Evolutionary conservation across 441 rosid genomes (phyloP).

Genomic region (Sinapis alba): DNA sequence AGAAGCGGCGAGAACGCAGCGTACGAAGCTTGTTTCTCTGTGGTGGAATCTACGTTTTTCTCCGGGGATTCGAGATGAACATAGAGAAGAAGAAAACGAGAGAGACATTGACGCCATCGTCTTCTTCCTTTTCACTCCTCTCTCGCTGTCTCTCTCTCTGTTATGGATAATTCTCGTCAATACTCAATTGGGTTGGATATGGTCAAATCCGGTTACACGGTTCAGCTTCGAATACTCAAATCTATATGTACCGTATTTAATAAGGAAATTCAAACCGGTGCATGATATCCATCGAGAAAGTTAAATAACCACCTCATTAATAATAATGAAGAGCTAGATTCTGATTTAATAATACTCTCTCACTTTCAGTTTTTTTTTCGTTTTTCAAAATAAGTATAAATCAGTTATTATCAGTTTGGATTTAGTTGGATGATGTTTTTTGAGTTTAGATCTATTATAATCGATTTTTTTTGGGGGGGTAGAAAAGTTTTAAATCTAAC

Average conservation of each 20-base stretch:
- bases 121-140: slow-evolving; percentile 24
- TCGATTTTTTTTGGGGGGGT: no score
- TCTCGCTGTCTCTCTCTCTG: slow-evolving; percentile 27
- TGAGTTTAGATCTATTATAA: no score
- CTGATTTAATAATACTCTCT: no score
- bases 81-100: slow-evolving; percentile 64
- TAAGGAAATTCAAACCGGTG: neutral
- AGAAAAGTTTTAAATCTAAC: no score
- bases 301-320: neutral
- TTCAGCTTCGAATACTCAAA: neutral
- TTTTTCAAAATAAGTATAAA: no score
- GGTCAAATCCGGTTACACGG: slow-evolving; percentile 7
- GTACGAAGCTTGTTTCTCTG: slow-evolving; percentile 30
- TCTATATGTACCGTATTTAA: neutral
- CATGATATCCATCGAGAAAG: neutral
- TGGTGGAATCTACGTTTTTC: slow-evolving; percentile 6
- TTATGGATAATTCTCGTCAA: slow-evolving; percentile 27
- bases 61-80: slow-evolving; percentile 44
- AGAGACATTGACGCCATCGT: slow-evolving; percentile 51
- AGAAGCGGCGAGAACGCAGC: slow-evolving; percentile 41
- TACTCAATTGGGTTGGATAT: slow-evolving; percentile 27
- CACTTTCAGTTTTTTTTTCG: no score
- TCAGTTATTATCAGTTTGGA: no score
- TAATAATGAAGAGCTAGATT: neutral
- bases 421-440: no score